Percentiles rank a stretch among this genome's conserved stretches.
Conservation (phyloP, 306 rosid genomes). For the Clitoria ternatea region DNA sequence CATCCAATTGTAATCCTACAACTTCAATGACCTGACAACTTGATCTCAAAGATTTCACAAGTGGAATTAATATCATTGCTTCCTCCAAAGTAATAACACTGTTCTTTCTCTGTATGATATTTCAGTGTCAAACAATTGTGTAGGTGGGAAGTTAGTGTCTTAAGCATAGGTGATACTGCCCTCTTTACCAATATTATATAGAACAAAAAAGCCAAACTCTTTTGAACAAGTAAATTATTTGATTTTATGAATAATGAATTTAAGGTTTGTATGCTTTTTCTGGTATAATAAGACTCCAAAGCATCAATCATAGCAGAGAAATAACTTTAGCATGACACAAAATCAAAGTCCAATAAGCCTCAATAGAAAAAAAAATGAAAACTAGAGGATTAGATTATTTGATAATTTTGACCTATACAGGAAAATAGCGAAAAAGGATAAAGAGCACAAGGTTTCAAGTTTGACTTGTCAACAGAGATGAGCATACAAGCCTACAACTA, state of each 20-base stretch:
- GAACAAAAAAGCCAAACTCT: neutral
- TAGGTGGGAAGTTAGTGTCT: neutral
- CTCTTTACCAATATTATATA: neutral
- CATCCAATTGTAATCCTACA: neutral
- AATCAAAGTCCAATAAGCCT: slow-evolving; percentile 11
- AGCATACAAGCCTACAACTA: neutral
- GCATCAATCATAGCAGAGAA: neutral
- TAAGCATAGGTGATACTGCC: slow-evolving; percentile 7
- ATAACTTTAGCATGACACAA: neutral
- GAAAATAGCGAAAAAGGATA: neutral
- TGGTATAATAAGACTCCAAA: neutral
- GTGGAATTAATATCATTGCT: neutral
- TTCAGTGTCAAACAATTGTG: neutral
- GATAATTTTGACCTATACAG: neutral
- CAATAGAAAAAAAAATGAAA: neutral
- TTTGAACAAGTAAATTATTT: neutral
- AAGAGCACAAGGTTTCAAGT: slow-evolving; percentile 10
- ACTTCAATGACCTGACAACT: slow-evolving; percentile 4
- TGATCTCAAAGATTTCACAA: neutral
- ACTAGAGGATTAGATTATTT: neutral
- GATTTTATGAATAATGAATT: neutral
- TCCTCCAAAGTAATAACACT: neutral
- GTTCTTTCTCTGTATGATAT: neutral
- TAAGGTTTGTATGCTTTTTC: neutral
- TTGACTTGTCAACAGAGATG: slow-evolving; percentile 18